These are phyloP conservation scores for Ogataea angusta DNA, from an alignment of 805 yeast genomes.

Conservation along the genomic window DNA sequence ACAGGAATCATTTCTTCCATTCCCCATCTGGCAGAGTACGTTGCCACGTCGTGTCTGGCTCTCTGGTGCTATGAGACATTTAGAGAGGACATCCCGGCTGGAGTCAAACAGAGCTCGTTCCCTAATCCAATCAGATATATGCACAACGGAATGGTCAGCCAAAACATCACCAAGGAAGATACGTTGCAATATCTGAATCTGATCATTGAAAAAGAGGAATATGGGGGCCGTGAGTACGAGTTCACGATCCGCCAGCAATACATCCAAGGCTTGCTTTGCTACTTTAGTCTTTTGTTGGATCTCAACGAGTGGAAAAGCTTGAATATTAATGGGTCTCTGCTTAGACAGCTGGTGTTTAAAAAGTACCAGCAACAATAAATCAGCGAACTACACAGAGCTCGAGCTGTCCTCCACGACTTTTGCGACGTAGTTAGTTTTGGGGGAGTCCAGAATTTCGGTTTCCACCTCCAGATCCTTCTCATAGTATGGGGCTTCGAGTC, in stretches of 20 bases:
- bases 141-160: constrained; percentile 6
- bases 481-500: constrained; percentile 11
- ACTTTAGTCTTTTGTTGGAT: constrained; percentile 6
- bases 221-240: neutral
- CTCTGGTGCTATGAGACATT: constrained; percentile 20
- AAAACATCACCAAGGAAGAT: constrained; percentile 13
- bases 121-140: constrained; percentile 7
- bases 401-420: constrained; percentile 7
- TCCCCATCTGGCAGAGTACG: constrained; percentile 25
- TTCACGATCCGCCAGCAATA: constrained; percentile 8
- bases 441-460: neutral
- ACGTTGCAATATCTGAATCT: constrained; percentile 16
- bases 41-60: constrained; percentile 9
- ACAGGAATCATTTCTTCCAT: constrained; percentile 22
- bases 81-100: constrained; percentile 14
- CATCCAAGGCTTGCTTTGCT: constrained; percentile 12
- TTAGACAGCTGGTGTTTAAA: constrained; percentile 8
- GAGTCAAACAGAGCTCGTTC: neutral
- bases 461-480: constrained; percentile 1
- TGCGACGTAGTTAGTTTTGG: constrained; percentile 5
- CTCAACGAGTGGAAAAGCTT: constrained; percentile 6
- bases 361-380: neutral
- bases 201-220: constrained; percentile 13
- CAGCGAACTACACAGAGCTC: constrained; percentile 1
- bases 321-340: neutral